Percentiles rank a stretch among this genome's conserved stretches.
Conservation (phyloP, 257 asterid genomes). For the Lithospermum erythrorhizon region DNA sequence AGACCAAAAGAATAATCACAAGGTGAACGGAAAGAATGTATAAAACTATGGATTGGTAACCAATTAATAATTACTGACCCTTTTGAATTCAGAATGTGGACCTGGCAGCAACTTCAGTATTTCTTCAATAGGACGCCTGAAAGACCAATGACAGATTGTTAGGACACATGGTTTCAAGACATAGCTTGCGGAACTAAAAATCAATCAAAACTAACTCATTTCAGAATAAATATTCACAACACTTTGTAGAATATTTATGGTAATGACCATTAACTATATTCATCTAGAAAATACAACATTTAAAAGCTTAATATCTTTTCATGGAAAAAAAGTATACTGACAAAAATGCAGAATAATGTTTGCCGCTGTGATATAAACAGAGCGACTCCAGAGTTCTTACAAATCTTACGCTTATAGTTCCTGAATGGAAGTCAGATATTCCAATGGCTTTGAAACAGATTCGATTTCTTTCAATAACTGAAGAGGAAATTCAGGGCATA, state of each 20-base stretch:
- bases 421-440: no score
- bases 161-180: not conserved
- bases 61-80: conserved; percentile 30
- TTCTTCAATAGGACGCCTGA: conserved; percentile 92
- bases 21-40: not conserved
- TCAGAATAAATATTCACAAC: not conserved
- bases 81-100: conserved; percentile 83
- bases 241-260: not conserved
- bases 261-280: not conserved
- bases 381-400: not conserved
- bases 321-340: not conserved
- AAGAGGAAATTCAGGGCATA: no score
- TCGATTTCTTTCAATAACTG: no score
- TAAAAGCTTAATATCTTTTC: not conserved
- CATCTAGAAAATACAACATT: not conserved
- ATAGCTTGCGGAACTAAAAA: not conserved
- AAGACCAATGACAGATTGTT: conserved; percentile 7
- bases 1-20: not conserved
- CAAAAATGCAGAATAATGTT: not conserved
- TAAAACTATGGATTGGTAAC: conserved; percentile 1
- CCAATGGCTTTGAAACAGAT: no score
- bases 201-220: not conserved
- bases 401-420: no score
- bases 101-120: conserved; percentile 88
- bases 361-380: not conserved